phyloP scores from a whole-genome alignment of 78 protist species.

The Dictyostelium brefeldianum region DNA sequence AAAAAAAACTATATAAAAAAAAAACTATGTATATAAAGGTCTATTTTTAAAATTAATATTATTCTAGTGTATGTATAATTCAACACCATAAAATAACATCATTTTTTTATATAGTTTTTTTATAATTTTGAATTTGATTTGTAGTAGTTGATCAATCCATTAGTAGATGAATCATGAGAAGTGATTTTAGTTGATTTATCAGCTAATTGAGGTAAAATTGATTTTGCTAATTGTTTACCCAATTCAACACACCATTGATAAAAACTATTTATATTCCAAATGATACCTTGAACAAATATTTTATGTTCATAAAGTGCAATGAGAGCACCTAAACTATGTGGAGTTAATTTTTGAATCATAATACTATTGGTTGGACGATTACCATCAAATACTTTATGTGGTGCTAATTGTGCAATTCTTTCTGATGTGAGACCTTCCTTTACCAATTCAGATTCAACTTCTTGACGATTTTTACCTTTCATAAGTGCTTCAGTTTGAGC shows the following conservation, averaged over 20 bases:
- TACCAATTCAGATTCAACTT: constrained; percentile 85
- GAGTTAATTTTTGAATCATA: constrained; percentile 88
- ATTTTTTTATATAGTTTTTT: constrained; percentile 4
- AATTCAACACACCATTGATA: constrained; percentile 99
- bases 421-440: constrained; percentile 80
- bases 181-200: background rate
- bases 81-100: too few relatives aligned
- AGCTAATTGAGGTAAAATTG: constrained; percentile 83
- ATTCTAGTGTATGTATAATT: too few relatives aligned
- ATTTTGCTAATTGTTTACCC: constrained; percentile 97
- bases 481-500: constrained; percentile 98
- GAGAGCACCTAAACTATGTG: constrained; percentile 91
- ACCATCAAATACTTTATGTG: constrained; percentile 95
- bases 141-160: constrained; percentile 94
- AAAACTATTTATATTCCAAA: constrained; percentile 97
- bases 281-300: constrained; percentile 95
- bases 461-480: constrained; percentile 91
- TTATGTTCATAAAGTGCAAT: constrained; percentile 96
- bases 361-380: constrained; percentile 95
- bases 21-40: too few relatives aligned
- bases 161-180: constrained; percentile 93
- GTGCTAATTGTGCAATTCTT: constrained; percentile 46
- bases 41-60: too few relatives aligned
- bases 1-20: too few relatives aligned
- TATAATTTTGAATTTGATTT: constrained; percentile 79